These are phyloP conservation scores for Santalum album DNA, from an alignment of 164 flowering plant species.

Conservation along the genomic window DNA sequence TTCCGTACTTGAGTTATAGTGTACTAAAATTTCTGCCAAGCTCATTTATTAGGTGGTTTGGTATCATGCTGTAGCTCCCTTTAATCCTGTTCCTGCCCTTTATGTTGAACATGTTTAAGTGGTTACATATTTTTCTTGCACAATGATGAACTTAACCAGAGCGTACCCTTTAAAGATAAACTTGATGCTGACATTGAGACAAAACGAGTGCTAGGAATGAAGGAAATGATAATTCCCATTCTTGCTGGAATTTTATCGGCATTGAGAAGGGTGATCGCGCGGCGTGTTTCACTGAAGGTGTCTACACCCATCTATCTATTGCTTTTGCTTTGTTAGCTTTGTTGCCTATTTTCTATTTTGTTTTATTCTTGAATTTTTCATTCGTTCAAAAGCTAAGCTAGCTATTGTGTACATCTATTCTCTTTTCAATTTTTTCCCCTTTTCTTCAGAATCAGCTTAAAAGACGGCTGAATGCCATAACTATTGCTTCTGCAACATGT, in stretches of 20 bases:
- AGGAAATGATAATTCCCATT: constrained; percentile 63
- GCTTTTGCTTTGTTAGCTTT: background rate
- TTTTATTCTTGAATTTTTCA: background rate
- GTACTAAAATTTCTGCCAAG: background rate
- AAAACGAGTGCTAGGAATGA: constrained; percentile 47
- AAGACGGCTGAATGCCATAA: constrained; percentile 85
- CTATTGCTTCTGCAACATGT: constrained; percentile 85
- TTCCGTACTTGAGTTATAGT: too few relatives aligned
- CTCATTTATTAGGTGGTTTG: background rate
- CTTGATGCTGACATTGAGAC: constrained; percentile 29
- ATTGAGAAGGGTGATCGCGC: constrained; percentile 85
- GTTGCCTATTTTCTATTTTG: background rate
- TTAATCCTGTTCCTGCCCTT: too few relatives aligned
- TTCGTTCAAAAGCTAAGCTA: too few relatives aligned
- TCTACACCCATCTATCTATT: background rate
- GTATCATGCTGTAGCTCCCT: too few relatives aligned
- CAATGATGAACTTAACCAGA: constrained; percentile 44
- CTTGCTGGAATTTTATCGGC: constrained; percentile 93
- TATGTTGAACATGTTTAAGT: too few relatives aligned
- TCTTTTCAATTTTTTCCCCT: too few relatives aligned
- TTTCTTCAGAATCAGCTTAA: constrained; percentile 82
- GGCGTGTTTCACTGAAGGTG: constrained; percentile 97
- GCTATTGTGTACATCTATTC: too few relatives aligned
- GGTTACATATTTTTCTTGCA: background rate
- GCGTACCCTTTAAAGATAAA: constrained; percentile 59